Evolutionary conservation across 441 rosid genomes (phyloP).

Genomic region (Hura crepitans): DNA sequence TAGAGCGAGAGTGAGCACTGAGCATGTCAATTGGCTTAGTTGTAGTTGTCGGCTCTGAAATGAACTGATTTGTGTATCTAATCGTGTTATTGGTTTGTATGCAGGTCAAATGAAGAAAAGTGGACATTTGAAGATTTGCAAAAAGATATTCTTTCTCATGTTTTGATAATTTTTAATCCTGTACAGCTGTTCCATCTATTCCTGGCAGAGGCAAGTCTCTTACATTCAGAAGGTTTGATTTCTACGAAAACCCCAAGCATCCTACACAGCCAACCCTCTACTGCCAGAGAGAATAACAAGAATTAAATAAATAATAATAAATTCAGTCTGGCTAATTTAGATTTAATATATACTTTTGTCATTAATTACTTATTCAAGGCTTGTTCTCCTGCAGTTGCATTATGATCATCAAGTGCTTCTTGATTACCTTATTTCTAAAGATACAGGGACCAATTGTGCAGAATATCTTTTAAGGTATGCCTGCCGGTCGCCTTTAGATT

Average conservation of each 20-base stretch:
- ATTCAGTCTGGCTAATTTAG: background rate
- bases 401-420: constrained; percentile 91
- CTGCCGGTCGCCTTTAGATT: constrained; percentile 14
- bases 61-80: constrained; percentile 17
- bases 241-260: background rate
- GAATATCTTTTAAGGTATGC: constrained; percentile 75
- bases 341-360: background rate
- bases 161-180: constrained; percentile 58
- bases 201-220: constrained; percentile 62
- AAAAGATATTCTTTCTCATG: constrained; percentile 35
- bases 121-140: constrained; percentile 31
- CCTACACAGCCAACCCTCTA: background rate
- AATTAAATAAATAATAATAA: background rate
- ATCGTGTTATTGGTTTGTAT: constrained; percentile 19
- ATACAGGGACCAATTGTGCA: constrained; percentile 64
- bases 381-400: constrained; percentile 49
- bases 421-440: constrained; percentile 87
- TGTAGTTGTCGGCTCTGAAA: constrained; percentile 8
- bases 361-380: constrained; percentile 10
- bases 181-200: constrained; percentile 63
- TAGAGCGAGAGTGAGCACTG: constrained; percentile 44
- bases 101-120: constrained; percentile 41
- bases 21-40: constrained; percentile 24
- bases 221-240: constrained; percentile 5
- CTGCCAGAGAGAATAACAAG: background rate